Evolutionary conservation across 2,329 filamentous ascomycete species (phyloP), one percentile per base, ranked within the genome.

Genomic region (Diaporthe sp.): DNA sequence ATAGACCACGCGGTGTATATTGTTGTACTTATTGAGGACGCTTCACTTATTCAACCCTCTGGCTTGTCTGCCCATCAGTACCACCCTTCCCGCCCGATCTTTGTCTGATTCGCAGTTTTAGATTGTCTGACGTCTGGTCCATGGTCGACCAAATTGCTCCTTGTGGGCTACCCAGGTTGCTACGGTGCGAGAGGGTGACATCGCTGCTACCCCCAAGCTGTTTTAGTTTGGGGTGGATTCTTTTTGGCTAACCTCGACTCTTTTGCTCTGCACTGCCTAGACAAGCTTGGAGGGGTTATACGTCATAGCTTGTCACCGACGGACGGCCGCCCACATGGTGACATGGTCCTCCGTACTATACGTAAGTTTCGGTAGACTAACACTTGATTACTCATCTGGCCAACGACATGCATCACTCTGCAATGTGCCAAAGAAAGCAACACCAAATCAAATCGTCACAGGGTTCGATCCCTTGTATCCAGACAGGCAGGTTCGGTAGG

Each of bases 371-470:
- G 42, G 4, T 2, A 15, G 2, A 10, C 31, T 1, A 12, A 12
- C 46, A 25, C 15, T 12, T 53, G 65, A 68, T 68, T 53, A 68
- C 65, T 68, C 65, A 68, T 68, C 46, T 4, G 22, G 12, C 34
- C 65, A 68, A 68, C 65, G 65, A 68, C 65, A 68, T 68, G 46
- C 46, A 25, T n/a, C n/a, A 13, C 9, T n/a, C 22, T 37, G 13
- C 61, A 39, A 12, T 60, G 12, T 17, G 15, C 34, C 57, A 37
- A 10, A 12, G 34, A 60, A n/a, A 25, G 5, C 31, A 12, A 15
- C 28, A 15, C 22, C 19, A 67, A 5, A 28, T 13, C 34, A n/a
- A 13, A 1, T 8, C 8, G 7, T 22, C 22, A 53, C 28, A 19
- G 44, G 4, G 15, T 3, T 34, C 6, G 22, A 12, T 37, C 3